Evolutionary conservation across 768 basidiomycete genomes (phyloP).

Genomic region (Plicaturopsis crispa): DNA sequence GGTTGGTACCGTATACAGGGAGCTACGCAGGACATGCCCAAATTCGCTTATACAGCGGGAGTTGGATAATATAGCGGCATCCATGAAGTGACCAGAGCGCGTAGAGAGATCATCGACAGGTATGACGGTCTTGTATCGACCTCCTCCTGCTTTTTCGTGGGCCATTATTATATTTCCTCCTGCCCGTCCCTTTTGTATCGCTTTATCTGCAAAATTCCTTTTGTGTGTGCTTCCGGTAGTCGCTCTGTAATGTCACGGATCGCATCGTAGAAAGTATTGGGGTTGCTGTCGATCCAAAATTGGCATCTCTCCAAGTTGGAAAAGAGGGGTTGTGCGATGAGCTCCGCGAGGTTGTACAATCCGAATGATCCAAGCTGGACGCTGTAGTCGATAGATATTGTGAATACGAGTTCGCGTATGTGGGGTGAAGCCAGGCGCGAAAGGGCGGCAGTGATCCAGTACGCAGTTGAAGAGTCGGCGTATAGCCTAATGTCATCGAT

Average conservation of each 20-base stretch:
- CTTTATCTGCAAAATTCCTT: background rate
- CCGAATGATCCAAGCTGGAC: no score
- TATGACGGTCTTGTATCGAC: background rate
- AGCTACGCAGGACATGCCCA: constrained; percentile 66
- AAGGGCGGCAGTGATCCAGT: no score
- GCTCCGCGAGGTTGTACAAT: no score
- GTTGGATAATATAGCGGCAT: constrained; percentile 53
- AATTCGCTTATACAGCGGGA: constrained; percentile 78
- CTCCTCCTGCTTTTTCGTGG: background rate
- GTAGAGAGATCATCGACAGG: background rate
- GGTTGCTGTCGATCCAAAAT: background rate
- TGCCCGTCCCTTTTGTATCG: background rate
- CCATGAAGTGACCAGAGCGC: constrained; percentile 47
- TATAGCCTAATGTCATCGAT: no score
- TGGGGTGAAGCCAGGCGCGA: no score
- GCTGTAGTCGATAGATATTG: no score
- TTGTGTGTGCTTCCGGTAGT: background rate
- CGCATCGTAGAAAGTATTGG: background rate
- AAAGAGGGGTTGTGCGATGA: background rate
- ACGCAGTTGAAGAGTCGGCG: no score
- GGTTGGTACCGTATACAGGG: constrained; percentile 31
- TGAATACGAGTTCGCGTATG: no score
- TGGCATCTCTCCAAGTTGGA: background rate
- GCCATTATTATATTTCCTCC: background rate
- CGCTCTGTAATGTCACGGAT: background rate